phyloP scores from a whole-genome alignment of 2,329 filamentous ascomycete species.

The Colletotrichum sp. region DNA sequence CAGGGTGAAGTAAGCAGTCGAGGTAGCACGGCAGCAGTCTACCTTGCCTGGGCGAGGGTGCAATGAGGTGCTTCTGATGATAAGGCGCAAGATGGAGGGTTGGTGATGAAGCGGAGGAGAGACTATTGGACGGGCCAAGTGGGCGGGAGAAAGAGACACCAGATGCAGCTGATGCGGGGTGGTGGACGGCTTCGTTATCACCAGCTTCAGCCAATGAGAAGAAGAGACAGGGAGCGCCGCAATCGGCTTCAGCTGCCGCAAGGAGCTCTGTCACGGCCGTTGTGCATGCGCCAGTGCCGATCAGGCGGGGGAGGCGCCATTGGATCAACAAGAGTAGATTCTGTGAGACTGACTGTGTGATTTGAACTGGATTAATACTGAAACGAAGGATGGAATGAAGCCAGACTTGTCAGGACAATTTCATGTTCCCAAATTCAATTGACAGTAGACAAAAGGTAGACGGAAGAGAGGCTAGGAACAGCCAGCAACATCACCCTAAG shows the following conservation, averaged over 20 bases:
- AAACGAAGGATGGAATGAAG: fast-evolving
- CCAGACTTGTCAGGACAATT: not conserved
- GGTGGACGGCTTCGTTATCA: not conserved
- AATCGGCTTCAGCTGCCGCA: slow-evolving; percentile 4
- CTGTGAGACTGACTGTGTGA: not conserved
- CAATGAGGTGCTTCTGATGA: not conserved
- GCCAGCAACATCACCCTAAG: not conserved
- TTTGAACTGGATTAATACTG: not conserved
- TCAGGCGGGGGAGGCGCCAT: not conserved
- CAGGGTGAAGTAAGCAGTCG: not conserved
- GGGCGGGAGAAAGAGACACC: not conserved
- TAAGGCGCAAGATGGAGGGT: not conserved
- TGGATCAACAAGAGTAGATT: not conserved
- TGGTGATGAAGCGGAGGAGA: not conserved
- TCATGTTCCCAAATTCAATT: not conserved
- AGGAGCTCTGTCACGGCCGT: not conserved
- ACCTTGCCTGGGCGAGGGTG: not conserved
- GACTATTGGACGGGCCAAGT: not conserved
- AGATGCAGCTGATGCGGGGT: not conserved
- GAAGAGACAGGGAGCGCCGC: too few relatives aligned
- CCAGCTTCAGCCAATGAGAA: not conserved
- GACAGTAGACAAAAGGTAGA: too few relatives aligned
- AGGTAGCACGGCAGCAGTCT: not conserved
- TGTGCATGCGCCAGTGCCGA: slow-evolving; percentile 1
- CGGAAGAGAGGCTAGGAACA: not conserved